These are phyloP conservation scores for Myriosclerotinia duriaeana DNA, from an alignment of 2,329 filamentous ascomycete genomes.

Conservation along the genomic window DNA sequence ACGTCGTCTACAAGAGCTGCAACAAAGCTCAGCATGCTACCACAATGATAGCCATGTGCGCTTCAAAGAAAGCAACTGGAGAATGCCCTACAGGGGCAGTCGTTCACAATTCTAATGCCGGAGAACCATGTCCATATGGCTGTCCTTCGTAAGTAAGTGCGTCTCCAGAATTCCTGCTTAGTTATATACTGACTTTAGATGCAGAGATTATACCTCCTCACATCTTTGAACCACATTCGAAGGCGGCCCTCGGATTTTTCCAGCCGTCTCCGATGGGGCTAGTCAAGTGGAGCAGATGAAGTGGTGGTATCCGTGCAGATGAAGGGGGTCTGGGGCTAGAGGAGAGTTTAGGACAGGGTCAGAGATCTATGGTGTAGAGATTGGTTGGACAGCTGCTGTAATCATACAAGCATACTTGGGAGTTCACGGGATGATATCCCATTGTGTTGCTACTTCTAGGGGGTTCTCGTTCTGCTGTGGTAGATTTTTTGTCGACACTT, in stretches of 20 bases:
- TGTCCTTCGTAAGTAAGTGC: constrained; percentile 24
- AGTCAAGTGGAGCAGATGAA: constrained; percentile 18
- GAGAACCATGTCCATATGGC: constrained; percentile 15
- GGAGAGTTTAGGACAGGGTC: constrained; percentile 7
- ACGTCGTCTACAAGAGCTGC: constrained; percentile 16
- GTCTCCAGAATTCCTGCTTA: constrained; percentile 1
- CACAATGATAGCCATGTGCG: background rate
- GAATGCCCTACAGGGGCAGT: background rate
- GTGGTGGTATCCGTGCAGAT: constrained; percentile 15
- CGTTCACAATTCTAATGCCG: background rate
- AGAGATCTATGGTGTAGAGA: constrained; percentile 3
- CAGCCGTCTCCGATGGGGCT: constrained; percentile 14
- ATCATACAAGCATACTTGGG: constrained; percentile 25
- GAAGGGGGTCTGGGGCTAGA: constrained; percentile 16
- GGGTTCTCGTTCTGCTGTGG: constrained; percentile 22
- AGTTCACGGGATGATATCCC: constrained; percentile 23
- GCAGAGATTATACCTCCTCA: constrained; percentile 5
- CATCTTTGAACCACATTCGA: constrained; percentile 17
- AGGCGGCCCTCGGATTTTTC: constrained; percentile 11
- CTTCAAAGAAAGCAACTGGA: constrained; percentile 11
- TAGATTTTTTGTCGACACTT: constrained; percentile 24
- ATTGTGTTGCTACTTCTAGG: constrained; percentile 19
- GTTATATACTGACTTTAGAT: constrained; percentile 4
- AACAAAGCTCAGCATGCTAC: background rate
- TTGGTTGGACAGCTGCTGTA: constrained; percentile 22